Conservation (phyloP, 2,329 filamentous ascomycete species). For the Neurospora crassa region DNA sequence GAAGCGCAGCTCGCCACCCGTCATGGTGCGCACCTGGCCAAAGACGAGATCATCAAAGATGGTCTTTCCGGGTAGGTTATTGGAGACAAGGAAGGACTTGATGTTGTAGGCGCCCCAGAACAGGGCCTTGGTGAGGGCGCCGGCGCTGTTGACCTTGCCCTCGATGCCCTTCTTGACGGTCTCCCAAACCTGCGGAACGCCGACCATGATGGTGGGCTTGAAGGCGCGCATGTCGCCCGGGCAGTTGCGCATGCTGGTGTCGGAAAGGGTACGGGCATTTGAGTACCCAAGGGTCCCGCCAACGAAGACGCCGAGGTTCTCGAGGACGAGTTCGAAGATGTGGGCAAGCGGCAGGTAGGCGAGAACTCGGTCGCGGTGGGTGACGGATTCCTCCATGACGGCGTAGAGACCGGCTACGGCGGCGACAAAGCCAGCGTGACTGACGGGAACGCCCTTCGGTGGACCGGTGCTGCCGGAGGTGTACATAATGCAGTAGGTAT, state of each 20-base stretch:
- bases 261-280: conserved; percentile 79
- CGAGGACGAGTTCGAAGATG: conserved; percentile 93
- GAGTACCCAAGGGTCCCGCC: conserved; percentile 92
- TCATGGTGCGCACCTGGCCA: conserved; percentile 82
- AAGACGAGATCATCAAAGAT: conserved; percentile 79
- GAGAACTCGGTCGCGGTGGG: conserved; percentile 67
- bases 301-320: conserved; percentile 82
- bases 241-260: conserved; percentile 79
- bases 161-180: conserved; percentile 92
- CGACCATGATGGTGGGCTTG: conserved; percentile 79
- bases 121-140: conserved; percentile 60
- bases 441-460: conserved; percentile 80
- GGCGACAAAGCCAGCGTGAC: conserved; percentile 70
- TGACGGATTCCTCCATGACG: conserved; percentile 69
- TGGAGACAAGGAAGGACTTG: conserved; percentile 48
- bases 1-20: conserved; percentile 78
- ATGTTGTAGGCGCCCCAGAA: conserved; percentile 61
- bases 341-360: conserved; percentile 92
- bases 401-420: conserved; percentile 74
- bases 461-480: conserved; percentile 85
- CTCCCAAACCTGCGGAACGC: conserved; percentile 96
- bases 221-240: conserved; percentile 91
- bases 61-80: conserved; percentile 54
- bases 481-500: conserved; percentile 77
- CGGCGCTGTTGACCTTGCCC: conserved; percentile 63